Evolutionary conservation across 768 basidiomycete genomes (phyloP), one percentile per base, ranked within the genome.

Genomic region (Phaeotremella skinneri): DNA sequence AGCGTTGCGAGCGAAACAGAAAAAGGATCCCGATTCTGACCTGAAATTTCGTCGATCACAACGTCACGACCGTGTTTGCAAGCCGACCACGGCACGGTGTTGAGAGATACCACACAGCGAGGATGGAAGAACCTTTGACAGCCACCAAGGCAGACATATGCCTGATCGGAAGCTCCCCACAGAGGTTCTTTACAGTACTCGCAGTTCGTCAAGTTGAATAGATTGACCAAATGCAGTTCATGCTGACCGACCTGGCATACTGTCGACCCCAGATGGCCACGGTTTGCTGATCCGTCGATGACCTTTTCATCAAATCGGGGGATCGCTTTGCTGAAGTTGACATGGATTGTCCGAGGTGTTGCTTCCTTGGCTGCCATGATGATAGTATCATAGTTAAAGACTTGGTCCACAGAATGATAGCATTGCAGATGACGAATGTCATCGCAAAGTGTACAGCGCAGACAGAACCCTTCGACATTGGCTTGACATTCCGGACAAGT

Each of bases 121-220:
- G 78, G 58, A 76, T 90, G 89, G 14, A 81, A 80, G 55, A 88
- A 85, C 21, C 81, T 78, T 31, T 80, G 80, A 75, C 90, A 92
- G 2, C 78, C 76, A 25, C 72, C 56, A 1, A 56, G 70, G 69
- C 90, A 92, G 50, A 82, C 83, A 21, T 86, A 66, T 2, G 83
- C 87, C 73, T 91, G 89, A 32, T 75, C 76, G 14, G 79, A 75
- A 49, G 78, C 80, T 2, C 89, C 90, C 89, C 89, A 91, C 11
- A 91, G 79, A 1, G 90, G 90, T 42, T 81, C 75, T 20, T 76
- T 80, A 72, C 90, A 92, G 3, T 81, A 69, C 59, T 82, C 81
- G 70, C 90, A 92, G 7, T 87, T 80, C n/a, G 83, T 83, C 6
- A 90, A 75, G 25, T 84, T 87, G 77, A 91, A 90, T 42, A 88